Base-by-base conservation (phyloP, 441 rosid genomes). In the Lepidium campestre region DNA sequence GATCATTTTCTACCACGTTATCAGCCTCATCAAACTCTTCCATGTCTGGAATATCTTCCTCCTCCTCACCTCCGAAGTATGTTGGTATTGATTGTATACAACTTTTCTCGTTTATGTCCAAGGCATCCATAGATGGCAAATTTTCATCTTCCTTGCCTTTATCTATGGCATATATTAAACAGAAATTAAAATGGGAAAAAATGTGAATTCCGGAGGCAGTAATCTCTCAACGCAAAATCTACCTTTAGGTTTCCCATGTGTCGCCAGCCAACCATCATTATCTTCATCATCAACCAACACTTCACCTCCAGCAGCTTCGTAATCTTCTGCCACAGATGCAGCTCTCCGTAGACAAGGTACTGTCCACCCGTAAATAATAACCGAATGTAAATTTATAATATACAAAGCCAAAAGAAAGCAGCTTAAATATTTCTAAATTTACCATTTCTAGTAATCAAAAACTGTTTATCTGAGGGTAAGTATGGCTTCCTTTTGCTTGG, bases 231-330 rank as follows among this genome's bases (percentile, higher is more conserved):
- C 37, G 35, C 27, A 47, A 49, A 42, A 13, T 36, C 9, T 53
- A 89, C 98, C 97, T 90, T 80, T 90, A 0, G 97, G 98, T 77
- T 81, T 89, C 69, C 99, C 99, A 68, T 94, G 98, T 35, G 99
- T 94, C 1, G 99, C 99, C 45, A 90, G 77, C 99, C 98, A 94
- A 67, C 97, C 99, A 74, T 94, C 98, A 75, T 88, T 79, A 65
- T 94, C 98, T 80, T 94, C 98, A 79, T 87, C 79, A 71, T 94
- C 99, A 67, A 91, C 86, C 63, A 90, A 79, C 76, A 94, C 81
- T 81, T 94, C 98, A 46, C 97, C 99, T 72, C 99, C 96, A 31
- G 93, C 87, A 74, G 96, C 96, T 78, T 88, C 96, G 55, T 94
- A 94, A 50, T 94, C 99, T 75, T 91, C 96, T 59, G 83, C 99